Percentiles rank a stretch among this genome's conserved stretches.
Evolutionary conservation across 805 yeast species (phyloP).

Genomic region (Kodamaea leandrae): DNA sequence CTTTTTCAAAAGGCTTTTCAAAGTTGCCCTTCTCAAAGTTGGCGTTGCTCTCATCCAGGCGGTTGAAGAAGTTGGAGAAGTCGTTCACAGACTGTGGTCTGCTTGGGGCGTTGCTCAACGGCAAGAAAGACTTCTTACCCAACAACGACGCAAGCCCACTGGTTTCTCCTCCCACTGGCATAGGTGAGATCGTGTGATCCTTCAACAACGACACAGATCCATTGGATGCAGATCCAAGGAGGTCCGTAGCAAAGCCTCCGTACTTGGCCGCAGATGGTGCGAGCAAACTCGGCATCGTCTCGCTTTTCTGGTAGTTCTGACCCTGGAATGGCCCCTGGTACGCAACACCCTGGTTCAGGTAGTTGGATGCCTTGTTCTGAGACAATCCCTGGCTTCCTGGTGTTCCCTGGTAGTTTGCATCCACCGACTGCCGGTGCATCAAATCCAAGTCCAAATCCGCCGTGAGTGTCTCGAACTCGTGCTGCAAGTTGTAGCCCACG

Average conservation of each 20-base stretch:
- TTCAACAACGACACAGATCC: conserved; percentile 6
- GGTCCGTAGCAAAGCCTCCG: conserved; percentile 8
- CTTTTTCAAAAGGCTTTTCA: conserved; percentile 14
- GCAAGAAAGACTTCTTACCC: conserved; percentile 23
- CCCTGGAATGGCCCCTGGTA: neutral
- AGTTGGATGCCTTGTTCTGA: too few relatives aligned
- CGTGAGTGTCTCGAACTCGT: conserved; percentile 46
- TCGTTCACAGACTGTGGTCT: conserved; percentile 46
- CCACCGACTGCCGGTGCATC: conserved; percentile 16
- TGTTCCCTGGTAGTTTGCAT: neutral
- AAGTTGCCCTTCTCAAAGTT: conserved; percentile 10
- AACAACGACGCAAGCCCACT: conserved; percentile 27
- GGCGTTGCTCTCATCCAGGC: conserved; percentile 1
- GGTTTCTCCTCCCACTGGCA: conserved; percentile 14
- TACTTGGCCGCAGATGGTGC: conserved; percentile 11
- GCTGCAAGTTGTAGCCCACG: conserved; percentile 46
- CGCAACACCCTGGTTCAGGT: neutral
- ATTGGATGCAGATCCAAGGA: conserved; percentile 9
- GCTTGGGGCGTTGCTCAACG: conserved; percentile 32
- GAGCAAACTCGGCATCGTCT: conserved; percentile 6
- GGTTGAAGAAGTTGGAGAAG: conserved; percentile 21
- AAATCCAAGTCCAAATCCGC: conserved; percentile 47
- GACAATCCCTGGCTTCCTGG: too few relatives aligned
- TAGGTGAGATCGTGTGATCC: conserved; percentile 20
- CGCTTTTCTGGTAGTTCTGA: neutral